These are phyloP conservation scores for Sarocladium strictum DNA, from an alignment of 2,329 filamentous ascomycete species.

Conservation along the genomic window DNA sequence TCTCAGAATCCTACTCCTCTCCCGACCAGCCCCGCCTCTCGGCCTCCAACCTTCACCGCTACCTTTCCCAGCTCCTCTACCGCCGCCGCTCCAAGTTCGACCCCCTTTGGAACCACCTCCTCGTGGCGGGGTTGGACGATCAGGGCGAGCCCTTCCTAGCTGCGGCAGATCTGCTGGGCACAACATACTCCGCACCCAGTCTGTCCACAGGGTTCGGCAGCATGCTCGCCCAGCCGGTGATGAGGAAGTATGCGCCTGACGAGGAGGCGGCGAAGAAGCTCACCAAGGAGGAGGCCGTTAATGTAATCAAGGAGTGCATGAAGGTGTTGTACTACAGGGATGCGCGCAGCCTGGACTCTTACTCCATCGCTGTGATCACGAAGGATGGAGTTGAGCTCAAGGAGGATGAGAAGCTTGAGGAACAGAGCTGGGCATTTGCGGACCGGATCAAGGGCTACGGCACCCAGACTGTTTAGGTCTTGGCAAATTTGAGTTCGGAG, in stretches of 20 bases:
- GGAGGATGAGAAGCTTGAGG: constrained; percentile 81
- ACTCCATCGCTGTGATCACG: constrained; percentile 85
- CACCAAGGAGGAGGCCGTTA: constrained; percentile 70
- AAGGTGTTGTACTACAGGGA: constrained; percentile 98
- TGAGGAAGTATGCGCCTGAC: constrained; percentile 78
- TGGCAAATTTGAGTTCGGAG: not conserved
- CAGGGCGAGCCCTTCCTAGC: constrained; percentile 81
- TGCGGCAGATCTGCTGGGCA: constrained; percentile 85
- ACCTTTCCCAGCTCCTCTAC: constrained; percentile 94
- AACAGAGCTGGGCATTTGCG: constrained; percentile 97
- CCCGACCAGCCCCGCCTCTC: constrained; percentile 52
- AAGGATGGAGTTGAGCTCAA: constrained; percentile 82
- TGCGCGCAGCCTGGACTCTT: constrained; percentile 83
- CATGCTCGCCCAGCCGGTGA: constrained; percentile 86
- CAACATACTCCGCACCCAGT: constrained; percentile 80
- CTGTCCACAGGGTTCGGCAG: constrained; percentile 91
- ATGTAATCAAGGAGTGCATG: constrained; percentile 86
- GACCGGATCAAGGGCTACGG: constrained; percentile 93
- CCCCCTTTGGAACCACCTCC: constrained; percentile 92
- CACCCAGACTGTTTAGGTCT: constrained; percentile 64
- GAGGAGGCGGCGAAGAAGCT: constrained; percentile 70
- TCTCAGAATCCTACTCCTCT: constrained; percentile 76
- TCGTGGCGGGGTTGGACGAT: constrained; percentile 84
- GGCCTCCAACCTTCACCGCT: constrained; percentile 93
- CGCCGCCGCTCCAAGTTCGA: constrained; percentile 92